Evolutionary conservation across 2,329 filamentous ascomycete genomes (phyloP).

Genomic region (Coniochaeta sp.): DNA sequence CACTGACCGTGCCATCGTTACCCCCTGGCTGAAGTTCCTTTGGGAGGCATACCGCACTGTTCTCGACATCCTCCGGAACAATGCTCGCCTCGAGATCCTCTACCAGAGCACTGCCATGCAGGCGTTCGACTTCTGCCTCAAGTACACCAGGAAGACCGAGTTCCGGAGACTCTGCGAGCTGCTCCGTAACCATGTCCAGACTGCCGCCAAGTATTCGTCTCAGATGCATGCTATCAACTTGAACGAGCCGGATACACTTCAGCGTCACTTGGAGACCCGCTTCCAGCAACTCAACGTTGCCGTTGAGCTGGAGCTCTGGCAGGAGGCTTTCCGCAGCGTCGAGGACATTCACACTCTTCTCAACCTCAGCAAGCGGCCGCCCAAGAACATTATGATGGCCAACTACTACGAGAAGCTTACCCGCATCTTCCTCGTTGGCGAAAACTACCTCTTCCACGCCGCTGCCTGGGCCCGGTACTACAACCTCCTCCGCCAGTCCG

Average conservation of each 20-base stretch:
- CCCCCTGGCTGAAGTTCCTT: conserved; percentile 97
- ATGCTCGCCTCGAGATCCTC: conserved; percentile 92
- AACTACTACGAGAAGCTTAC: conserved; percentile 99
- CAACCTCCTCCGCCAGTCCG: conserved; percentile 88
- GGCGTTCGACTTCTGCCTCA: conserved; percentile 97
- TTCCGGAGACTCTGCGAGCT: conserved; percentile 98
- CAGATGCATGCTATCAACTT: conserved; percentile 99
- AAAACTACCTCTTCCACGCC: conserved; percentile 99
- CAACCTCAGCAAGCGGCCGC: conserved; percentile 93
- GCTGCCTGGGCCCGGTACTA: conserved; percentile 97
- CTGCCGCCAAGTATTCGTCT: conserved; percentile 95
- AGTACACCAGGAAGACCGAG: conserved; percentile 98
- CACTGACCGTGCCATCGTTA: conserved; percentile 96
- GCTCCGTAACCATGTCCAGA: conserved; percentile 96
- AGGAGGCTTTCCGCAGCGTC: conserved; percentile 98
- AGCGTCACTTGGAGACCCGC: conserved; percentile 93
- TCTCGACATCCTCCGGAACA: conserved; percentile 97
- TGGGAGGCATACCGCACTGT: conserved; percentile 99
- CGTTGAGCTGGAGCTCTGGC: conserved; percentile 96
- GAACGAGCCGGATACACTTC: conserved; percentile 92
- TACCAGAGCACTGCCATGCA: conserved; percentile 98
- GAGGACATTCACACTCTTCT: conserved; percentile 98
- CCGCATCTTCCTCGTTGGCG: conserved; percentile 95
- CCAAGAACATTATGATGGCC: conserved; percentile 99
- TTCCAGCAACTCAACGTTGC: conserved; percentile 98